Evolutionary conservation across 306 rosid species (phyloP), one percentile per base, ranked within the genome.

Genomic region (Pyrus pyrifolia): DNA sequence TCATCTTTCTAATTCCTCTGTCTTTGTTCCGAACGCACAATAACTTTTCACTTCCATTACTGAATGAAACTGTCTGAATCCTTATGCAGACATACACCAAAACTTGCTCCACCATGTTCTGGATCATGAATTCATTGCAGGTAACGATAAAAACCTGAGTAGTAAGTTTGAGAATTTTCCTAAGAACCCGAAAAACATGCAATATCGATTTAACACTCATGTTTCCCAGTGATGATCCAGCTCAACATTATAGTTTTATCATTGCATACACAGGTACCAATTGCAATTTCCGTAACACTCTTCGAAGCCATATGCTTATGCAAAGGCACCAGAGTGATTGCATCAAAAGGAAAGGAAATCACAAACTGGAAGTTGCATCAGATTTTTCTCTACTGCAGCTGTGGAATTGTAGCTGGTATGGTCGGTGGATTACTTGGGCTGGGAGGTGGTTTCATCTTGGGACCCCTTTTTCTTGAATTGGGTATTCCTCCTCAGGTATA

Each of bases 401-500:
- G 90, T 81, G 96, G 96, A 65, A 87, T 91, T 18, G 3, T 88
- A 62, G 97, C 97, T 53, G 97, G 97, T 61, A 72, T 91, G 80
- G 90, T 91, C 25, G 91, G 95, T 70, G 97, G 97, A 70, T 78
- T 91, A 66, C 95, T 91, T 61, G 97, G 97, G 22, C 83, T 91
- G 2, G 97, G 97, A 42, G 97, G 97, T 27, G 94, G 97, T 58
- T 91, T 91, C 81, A 88, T 91, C 72, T 78, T 91, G 79, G 97
- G 97, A 79, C 97, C 97, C 71, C 86, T 91, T 71, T 91, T 91
- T 79, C 88, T 91, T 21, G 97, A 91, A 81, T 70, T 91, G 72
- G 97, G 97, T 74, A 88, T 91, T 81, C 97, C 97, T 60, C 97
- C 97, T 68, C 93, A 90, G 93, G 93, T 90, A 74, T 53, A 23